A percentile compares a stretch with the other conserved stretches of the same genome.
These are phyloP conservation scores for Saccharomyces hybrid DNA, from an alignment of 1,139 yeast genomes.

Conservation along the genomic window DNA sequence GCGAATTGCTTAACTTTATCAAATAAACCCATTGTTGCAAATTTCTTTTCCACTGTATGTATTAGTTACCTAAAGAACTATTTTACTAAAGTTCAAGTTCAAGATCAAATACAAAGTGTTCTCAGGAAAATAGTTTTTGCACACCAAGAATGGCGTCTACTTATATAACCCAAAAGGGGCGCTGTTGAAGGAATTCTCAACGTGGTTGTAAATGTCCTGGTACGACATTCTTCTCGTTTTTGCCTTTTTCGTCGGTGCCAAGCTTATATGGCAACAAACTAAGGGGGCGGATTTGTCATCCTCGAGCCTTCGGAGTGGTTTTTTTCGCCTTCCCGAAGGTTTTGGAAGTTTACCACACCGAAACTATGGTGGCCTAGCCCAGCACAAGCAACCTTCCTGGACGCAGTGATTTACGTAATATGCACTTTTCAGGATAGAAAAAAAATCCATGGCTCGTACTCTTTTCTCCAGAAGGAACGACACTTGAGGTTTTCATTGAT, in stretches of 20 bases:
- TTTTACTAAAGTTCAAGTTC: not conserved
- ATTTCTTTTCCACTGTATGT: not conserved
- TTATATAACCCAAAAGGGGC: not conserved
- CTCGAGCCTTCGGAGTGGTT: not conserved
- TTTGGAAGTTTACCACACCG: not conserved
- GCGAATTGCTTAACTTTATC: slow-evolving; percentile 12
- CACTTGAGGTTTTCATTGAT: not conserved
- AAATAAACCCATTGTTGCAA: slow-evolving; percentile 30
- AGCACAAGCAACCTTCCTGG: not conserved
- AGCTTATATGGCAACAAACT: not conserved
- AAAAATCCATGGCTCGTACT: not conserved
- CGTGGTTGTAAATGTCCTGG: not conserved
- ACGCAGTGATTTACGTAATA: not conserved
- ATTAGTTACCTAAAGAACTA: not conserved
- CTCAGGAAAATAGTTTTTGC: no score
- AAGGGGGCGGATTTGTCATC: not conserved
- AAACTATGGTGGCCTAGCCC: not conserved
- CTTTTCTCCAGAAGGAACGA: not conserved
- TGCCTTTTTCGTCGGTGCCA: not conserved
- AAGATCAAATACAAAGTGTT: no score
- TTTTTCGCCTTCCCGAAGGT: not conserved
- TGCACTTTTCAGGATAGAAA: not conserved
- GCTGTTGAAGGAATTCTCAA: not conserved
- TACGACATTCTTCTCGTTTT: not conserved
- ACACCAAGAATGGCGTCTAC: not conserved